Evolutionary conservation across 805 yeast species (phyloP).

Genomic region (Candida michaelii): DNA sequence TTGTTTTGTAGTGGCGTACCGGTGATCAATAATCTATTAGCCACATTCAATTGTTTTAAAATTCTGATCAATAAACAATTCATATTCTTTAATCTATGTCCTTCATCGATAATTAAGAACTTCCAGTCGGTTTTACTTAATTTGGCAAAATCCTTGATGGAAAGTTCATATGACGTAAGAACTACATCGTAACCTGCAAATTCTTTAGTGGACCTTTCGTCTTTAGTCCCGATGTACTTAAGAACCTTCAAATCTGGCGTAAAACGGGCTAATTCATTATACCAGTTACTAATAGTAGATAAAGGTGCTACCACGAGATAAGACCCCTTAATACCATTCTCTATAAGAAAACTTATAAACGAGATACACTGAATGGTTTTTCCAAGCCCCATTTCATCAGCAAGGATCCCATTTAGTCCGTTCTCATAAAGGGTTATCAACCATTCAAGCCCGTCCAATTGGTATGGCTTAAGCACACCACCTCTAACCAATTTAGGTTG

Average conservation of each 20-base stretch:
- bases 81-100: slow-evolving; percentile 86
- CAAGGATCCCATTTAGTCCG: slow-evolving; percentile 91
- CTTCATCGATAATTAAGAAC: slow-evolving; percentile 90
- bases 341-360: slow-evolving; percentile 69
- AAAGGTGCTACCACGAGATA: slow-evolving; percentile 78
- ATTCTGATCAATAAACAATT: slow-evolving; percentile 73
- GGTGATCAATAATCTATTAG: slow-evolving; percentile 77
- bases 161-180: slow-evolving; percentile 79
- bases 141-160: slow-evolving; percentile 61
- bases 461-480: slow-evolving; percentile 76
- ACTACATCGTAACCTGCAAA: slow-evolving; percentile 47
- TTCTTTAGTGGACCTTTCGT: slow-evolving; percentile 41
- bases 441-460: slow-evolving; percentile 91
- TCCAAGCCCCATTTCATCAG: slow-evolving; percentile 98
- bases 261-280: slow-evolving; percentile 64
- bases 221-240: slow-evolving; percentile 64
- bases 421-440: slow-evolving; percentile 83
- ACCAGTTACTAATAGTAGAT: slow-evolving; percentile 87
- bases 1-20: slow-evolving; percentile 98
- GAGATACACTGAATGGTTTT: slow-evolving; percentile 90
- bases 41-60: slow-evolving; percentile 63
- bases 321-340: slow-evolving; percentile 77
- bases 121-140: slow-evolving; percentile 55
- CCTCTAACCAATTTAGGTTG: slow-evolving; percentile 38
- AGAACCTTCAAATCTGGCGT: slow-evolving; percentile 68